phyloP scores from a whole-genome alignment of 352 stramenopile genomes.

The Blastocystis hominis region DNA sequence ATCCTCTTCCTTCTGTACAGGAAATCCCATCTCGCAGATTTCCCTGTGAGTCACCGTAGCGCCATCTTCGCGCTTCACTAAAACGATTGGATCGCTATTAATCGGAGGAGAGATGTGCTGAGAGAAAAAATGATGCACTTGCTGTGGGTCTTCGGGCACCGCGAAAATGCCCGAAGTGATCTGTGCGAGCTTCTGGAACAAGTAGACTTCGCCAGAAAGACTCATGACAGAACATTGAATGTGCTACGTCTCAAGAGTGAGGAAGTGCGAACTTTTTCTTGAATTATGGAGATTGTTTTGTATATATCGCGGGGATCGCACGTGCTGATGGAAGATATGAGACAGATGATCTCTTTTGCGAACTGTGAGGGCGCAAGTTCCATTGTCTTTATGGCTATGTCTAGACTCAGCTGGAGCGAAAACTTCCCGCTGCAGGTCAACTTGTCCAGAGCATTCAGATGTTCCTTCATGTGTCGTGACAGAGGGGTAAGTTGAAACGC shows the following conservation, averaged over 20 bases:
- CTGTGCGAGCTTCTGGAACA: constrained; percentile 17
- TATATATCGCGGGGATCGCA: constrained; percentile 41
- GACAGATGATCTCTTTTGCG: constrained; percentile 18
- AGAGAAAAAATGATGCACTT: constrained; percentile 27
- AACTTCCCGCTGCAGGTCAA: constrained; percentile 20
- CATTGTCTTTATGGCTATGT: constrained; percentile 28
- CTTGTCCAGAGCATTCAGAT: constrained; percentile 31
- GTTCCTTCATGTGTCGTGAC: not conserved
- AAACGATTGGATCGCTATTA: not conserved
- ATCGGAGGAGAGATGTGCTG: constrained; percentile 23
- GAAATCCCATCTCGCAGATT: constrained; percentile 16
- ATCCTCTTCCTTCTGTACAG: not conserved
- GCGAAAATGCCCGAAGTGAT: not conserved
- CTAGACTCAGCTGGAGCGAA: constrained; percentile 11
- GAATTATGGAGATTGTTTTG: not conserved
- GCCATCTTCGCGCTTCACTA: not conserved
- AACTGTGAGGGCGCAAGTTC: not conserved
- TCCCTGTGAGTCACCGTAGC: not conserved
- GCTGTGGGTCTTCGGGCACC: not conserved
- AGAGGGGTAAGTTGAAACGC: constrained; percentile 19
- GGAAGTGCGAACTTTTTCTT: not conserved
- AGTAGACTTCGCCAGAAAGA: constrained; percentile 41
- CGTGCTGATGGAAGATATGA: constrained; percentile 11
- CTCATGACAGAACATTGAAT: constrained; percentile 37
- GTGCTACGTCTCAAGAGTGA: not conserved